A percentile compares a stretch with the other conserved stretches of the same genome.
Conservation (phyloP, 331 rosid species). For the Rhamnella rubrinervis region DNA sequence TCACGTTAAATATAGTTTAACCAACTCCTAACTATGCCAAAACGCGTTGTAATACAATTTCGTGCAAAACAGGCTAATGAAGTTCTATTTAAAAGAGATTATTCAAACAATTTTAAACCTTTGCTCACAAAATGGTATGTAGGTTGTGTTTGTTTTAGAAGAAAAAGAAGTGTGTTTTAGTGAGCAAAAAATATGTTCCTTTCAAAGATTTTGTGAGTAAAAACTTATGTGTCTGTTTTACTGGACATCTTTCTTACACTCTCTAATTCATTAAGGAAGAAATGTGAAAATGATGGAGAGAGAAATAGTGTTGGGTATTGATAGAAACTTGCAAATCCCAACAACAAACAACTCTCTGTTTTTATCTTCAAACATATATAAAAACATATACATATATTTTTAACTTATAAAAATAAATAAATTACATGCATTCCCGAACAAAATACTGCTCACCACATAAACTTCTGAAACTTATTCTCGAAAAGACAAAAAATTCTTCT, state of each 20-base stretch:
- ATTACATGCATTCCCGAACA: conserved; percentile 26
- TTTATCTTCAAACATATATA: neutral
- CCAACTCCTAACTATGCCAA: no score
- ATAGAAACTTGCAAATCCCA: neutral
- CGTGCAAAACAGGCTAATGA: no score
- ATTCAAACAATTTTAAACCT: no score
- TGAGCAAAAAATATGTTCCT: no score
- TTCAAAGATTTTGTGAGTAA: no score
- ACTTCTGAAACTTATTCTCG: conserved; percentile 16
- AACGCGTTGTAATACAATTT: no score
- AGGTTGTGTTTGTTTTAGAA: no score
- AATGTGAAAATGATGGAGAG: conserved; percentile 2
- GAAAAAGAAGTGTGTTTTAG: no score
- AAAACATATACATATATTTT: neutral
- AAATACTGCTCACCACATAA: conserved; percentile 50
- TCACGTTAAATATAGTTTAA: no score
- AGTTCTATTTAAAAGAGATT: no score
- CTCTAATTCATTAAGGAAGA: neutral
- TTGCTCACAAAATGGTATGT: no score
- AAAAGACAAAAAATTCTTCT: conserved; percentile 53
- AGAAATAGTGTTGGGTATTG: neutral
- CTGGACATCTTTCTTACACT: neutral
- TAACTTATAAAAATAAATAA: neutral
- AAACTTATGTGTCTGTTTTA: no score
- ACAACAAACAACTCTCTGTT: neutral